Evolutionary conservation across 306 rosid species (phyloP).

Genomic region (Cajanus cajan): DNA sequence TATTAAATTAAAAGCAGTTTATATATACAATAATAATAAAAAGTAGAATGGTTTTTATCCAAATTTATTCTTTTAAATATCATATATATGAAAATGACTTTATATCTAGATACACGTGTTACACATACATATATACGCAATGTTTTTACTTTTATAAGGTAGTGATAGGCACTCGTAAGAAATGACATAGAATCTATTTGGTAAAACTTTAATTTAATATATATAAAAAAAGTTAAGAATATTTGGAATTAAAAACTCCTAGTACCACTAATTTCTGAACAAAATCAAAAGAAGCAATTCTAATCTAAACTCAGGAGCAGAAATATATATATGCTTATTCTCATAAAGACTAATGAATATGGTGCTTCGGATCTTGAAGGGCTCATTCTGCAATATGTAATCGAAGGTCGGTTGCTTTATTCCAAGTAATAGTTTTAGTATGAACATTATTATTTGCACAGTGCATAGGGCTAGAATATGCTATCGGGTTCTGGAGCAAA

Average conservation of each 20-base stretch:
- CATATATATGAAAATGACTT: too few species aligned
- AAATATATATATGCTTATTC: not conserved
- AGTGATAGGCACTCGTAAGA: not conserved
- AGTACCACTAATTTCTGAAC: not conserved
- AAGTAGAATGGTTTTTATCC: too few species aligned
- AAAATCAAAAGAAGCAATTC: constrained; percentile 2
- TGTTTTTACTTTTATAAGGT: not conserved
- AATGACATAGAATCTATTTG: not conserved
- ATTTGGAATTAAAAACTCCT: not conserved
- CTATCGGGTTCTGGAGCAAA: constrained; percentile 34
- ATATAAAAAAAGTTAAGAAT: not conserved
- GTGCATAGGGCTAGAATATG: not conserved
- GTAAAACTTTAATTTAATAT: not conserved
- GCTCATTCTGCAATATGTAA: not conserved
- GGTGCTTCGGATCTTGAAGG: constrained; percentile 11
- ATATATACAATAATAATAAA: too few species aligned
- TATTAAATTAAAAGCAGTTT: too few species aligned
- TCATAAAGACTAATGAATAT: not conserved
- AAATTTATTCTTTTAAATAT: too few species aligned
- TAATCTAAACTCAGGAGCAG: not conserved
- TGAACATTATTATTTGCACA: constrained; percentile 11
- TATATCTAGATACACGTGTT: too few species aligned
- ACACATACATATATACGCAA: not conserved
- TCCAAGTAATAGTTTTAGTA: constrained; percentile 6
- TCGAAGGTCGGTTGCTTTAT: constrained; percentile 31